Evolutionary conservation across 2,329 filamentous ascomycete species (phyloP).

Genomic region (Trichoderma atrobrunneum): DNA sequence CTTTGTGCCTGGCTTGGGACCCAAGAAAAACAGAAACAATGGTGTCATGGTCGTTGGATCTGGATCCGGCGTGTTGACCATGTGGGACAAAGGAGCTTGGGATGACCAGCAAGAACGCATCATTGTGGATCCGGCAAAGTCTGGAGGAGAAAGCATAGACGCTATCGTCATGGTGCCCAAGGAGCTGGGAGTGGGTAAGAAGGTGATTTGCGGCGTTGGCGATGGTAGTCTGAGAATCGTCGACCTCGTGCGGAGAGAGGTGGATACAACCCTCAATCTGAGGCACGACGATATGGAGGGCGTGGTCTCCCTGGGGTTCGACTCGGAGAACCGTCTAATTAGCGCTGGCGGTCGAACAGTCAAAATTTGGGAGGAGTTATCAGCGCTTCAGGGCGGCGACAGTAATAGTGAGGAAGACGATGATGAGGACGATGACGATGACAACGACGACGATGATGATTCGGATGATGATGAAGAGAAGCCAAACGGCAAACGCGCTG

Average conservation of each 20-base stretch:
- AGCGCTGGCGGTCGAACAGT: conserved; percentile 81
- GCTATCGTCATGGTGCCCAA: conserved; percentile 70
- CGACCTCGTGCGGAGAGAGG: conserved; percentile 69
- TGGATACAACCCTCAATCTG: conserved; percentile 59
- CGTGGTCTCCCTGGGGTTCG: conserved; percentile 78
- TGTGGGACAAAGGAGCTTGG: conserved; percentile 95
- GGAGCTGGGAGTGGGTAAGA: conserved; percentile 66
- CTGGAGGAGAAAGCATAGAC: conserved; percentile 76
- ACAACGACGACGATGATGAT: conserved; percentile 45
- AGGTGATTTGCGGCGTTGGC: conserved; percentile 75
- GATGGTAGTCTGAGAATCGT: conserved; percentile 79
- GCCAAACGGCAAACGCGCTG: conserved; percentile 43
- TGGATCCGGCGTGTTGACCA: conserved; percentile 75
- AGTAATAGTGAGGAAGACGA: conserved; percentile 49
- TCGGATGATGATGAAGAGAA: conserved; percentile 46
- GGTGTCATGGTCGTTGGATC: conserved; percentile 75
- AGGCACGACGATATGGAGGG: conserved; percentile 84
- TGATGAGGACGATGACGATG: conserved; percentile 41
- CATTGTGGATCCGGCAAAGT: conserved; percentile 62
- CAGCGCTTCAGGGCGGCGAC: conserved; percentile 46
- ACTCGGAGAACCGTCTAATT: conserved; percentile 81
- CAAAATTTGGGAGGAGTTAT: conserved; percentile 88
- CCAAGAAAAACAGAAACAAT: conserved; percentile 62
- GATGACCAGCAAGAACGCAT: conserved; percentile 92
- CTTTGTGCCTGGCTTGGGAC: conserved; percentile 73